Percentiles rank a stretch among this genome's conserved stretches.
Evolutionary conservation across 1,284 basidiomycete genomes (phyloP).

Genomic region (Ceratobasidium sp.): DNA sequence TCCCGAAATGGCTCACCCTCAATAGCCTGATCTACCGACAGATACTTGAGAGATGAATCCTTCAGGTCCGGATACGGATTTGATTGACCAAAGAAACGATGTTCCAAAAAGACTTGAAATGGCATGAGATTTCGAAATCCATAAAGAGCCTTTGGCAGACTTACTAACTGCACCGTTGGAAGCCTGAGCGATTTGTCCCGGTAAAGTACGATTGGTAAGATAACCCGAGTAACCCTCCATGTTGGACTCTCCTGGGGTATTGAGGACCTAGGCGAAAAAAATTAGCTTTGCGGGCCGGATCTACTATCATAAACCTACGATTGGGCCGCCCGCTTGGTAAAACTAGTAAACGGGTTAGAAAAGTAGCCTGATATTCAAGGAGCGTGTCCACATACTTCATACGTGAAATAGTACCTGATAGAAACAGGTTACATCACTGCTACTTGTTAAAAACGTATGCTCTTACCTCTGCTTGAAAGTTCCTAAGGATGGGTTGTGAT

Average conservation of each 20-base stretch:
- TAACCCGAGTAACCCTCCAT: conserved; percentile 46
- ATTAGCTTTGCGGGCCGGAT: neutral
- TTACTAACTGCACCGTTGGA: conserved; percentile 73
- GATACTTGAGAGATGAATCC: conserved; percentile 68
- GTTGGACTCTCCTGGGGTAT: conserved; percentile 30
- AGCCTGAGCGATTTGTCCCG: conserved; percentile 75
- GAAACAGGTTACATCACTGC: conserved; percentile 74
- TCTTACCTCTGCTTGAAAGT: conserved; percentile 78
- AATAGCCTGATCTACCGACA: conserved; percentile 72
- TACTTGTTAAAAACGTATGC: conserved; percentile 55
- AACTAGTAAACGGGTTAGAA: conserved; percentile 36
- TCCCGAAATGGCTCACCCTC: conserved; percentile 3
- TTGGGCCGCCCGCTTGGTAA: conserved; percentile 69
- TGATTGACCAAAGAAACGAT: conserved; percentile 68
- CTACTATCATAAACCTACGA: conserved; percentile 65
- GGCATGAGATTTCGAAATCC: neutral
- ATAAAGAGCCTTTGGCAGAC: conserved; percentile 53
- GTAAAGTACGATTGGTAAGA: conserved; percentile 57
- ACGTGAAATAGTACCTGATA: conserved; percentile 61
- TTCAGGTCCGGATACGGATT: conserved; percentile 73
- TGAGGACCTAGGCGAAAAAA: conserved; percentile 23
- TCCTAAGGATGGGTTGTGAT: conserved; percentile 75
- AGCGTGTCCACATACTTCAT: conserved; percentile 46
- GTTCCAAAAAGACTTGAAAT: conserved; percentile 50
- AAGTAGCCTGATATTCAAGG: conserved; percentile 2